These are phyloP conservation scores for Diaporthe ilicicola DNA, from an alignment of 2,329 filamentous ascomycete genomes.

Conservation along the genomic window DNA sequence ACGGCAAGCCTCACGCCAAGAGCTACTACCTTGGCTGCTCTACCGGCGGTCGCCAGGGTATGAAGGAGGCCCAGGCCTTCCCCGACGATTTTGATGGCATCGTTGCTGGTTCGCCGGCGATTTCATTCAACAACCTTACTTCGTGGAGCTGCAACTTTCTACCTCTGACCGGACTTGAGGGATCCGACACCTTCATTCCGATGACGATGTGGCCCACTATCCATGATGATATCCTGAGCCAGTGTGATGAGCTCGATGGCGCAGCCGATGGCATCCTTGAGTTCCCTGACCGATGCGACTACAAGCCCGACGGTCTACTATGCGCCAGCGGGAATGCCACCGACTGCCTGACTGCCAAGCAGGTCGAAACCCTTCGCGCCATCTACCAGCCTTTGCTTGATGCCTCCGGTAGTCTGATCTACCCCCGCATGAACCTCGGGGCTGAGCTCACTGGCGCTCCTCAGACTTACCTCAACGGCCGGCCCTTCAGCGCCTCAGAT, in stretches of 20 bases:
- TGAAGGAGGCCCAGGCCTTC: slow-evolving; percentile 60
- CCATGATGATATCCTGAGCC: slow-evolving; percentile 51
- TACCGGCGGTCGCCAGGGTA: slow-evolving; percentile 65
- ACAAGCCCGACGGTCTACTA: slow-evolving; percentile 46
- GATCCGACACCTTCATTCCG: slow-evolving; percentile 44
- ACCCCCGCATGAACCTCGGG: slow-evolving; percentile 58
- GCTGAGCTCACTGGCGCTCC: slow-evolving; percentile 48
- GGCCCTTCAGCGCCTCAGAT: slow-evolving; percentile 52
- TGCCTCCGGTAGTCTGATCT: slow-evolving; percentile 53
- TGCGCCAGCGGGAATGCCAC: slow-evolving; percentile 22
- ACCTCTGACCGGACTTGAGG: slow-evolving; percentile 51
- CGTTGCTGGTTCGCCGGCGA: slow-evolving; percentile 58
- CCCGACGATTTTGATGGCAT: slow-evolving; percentile 66
- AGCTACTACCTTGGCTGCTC: slow-evolving; percentile 67
- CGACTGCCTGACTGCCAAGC: slow-evolving; percentile 46
- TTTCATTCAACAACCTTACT: slow-evolving; percentile 59
- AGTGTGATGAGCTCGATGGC: slow-evolving; percentile 61
- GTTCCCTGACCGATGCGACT: slow-evolving; percentile 53
- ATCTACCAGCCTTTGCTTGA: slow-evolving; percentile 37
- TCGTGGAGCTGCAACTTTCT: slow-evolving; percentile 55
- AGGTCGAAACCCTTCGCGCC: slow-evolving; percentile 36
- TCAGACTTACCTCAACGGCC: slow-evolving; percentile 49
- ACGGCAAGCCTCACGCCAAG: slow-evolving; percentile 49
- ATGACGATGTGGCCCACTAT: slow-evolving; percentile 53
- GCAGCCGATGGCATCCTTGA: slow-evolving; percentile 59